A percentile compares a stretch with the other conserved stretches of the same genome.
Evolutionary conservation across 2,329 filamentous ascomycete genomes (phyloP).

Genomic region (Phialophora tarda): DNA sequence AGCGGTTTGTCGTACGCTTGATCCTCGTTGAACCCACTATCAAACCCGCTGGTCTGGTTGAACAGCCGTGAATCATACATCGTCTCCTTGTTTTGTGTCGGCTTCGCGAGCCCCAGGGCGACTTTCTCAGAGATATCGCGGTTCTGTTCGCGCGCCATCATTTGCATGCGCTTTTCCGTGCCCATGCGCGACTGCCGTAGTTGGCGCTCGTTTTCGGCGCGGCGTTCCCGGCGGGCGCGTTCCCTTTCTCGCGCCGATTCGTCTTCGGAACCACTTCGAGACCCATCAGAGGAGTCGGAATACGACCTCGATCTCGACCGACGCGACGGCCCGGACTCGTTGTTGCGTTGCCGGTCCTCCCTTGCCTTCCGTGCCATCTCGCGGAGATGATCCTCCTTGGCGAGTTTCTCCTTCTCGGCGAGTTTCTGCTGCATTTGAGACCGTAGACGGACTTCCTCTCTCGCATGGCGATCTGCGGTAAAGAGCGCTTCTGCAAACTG

Average conservation of each 20-base stretch:
- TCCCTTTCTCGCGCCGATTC: constrained; percentile 77
- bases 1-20: constrained; percentile 96
- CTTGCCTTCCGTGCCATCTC: constrained; percentile 88
- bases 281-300: constrained; percentile 42
- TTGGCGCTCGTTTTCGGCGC: constrained; percentile 84
- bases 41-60: constrained; percentile 90
- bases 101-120: constrained; percentile 90
- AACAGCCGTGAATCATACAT: constrained; percentile 98
- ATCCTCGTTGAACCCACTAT: constrained; percentile 94
- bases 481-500: constrained; percentile 94
- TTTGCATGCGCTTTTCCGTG: constrained; percentile 84
- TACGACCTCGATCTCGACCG: constrained; percentile 25
- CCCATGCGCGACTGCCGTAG: constrained; percentile 95
- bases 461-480: constrained; percentile 90
- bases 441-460: constrained; percentile 92
- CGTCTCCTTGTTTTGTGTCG: constrained; percentile 85
- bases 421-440: constrained; percentile 94
- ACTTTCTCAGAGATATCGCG: constrained; percentile 98
- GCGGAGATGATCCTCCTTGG: constrained; percentile 91
- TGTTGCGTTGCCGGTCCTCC: constrained; percentile 68
- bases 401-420: constrained; percentile 92
- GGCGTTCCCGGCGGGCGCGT: constrained; percentile 75
- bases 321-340: constrained; percentile 47
- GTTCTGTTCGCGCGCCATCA: constrained; percentile 93
- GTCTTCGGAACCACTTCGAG: constrained; percentile 61